Percentiles rank a stretch among this genome's conserved stretches.
Conservation (phyloP, 2,329 filamentous ascomycete genomes). For the Cordyceps farinosa region DNA sequence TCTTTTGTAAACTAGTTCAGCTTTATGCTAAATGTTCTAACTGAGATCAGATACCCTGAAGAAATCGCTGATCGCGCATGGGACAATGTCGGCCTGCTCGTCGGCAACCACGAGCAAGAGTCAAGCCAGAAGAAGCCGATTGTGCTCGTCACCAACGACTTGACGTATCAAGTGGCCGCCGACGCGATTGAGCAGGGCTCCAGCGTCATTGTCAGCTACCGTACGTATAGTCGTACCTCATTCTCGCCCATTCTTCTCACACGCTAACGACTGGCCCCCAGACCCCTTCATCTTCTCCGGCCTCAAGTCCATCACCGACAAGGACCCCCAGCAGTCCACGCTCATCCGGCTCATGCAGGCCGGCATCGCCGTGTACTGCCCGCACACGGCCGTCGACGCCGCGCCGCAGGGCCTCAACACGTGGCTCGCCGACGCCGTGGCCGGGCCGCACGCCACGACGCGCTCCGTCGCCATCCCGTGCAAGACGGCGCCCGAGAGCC, state of each 20-base stretch:
- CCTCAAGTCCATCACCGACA: constrained; percentile 81
- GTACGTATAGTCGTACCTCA: constrained; percentile 40
- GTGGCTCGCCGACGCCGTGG: constrained; percentile 87
- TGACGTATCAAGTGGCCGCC: constrained; percentile 82
- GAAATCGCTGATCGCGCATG: constrained; percentile 83
- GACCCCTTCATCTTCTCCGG: constrained; percentile 96
- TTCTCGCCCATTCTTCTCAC: background rate
- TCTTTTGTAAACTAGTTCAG: background rate
- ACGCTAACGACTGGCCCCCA: constrained; percentile 54
- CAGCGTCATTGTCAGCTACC: constrained; percentile 84
- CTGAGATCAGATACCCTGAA: constrained; percentile 70
- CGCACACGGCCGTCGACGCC: constrained; percentile 92
- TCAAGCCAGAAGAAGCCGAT: constrained; percentile 28
- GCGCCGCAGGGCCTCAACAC: constrained; percentile 82
- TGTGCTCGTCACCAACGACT: constrained; percentile 72
- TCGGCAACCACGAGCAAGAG: constrained; percentile 40
- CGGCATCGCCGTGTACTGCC: constrained; percentile 92
- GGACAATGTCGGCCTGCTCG: constrained; percentile 91
- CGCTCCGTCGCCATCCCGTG: constrained; percentile 46
- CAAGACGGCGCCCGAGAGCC: constrained; percentile 38
- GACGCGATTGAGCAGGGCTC: constrained; percentile 78
- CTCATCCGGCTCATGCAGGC: constrained; percentile 77
- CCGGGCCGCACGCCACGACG: constrained; percentile 43
- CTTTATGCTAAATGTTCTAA: background rate
- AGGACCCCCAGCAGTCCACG: constrained; percentile 81